Base-by-base conservation (phyloP, 768 basidiomycete species). In the Boletus rubroflammeus region DNA sequence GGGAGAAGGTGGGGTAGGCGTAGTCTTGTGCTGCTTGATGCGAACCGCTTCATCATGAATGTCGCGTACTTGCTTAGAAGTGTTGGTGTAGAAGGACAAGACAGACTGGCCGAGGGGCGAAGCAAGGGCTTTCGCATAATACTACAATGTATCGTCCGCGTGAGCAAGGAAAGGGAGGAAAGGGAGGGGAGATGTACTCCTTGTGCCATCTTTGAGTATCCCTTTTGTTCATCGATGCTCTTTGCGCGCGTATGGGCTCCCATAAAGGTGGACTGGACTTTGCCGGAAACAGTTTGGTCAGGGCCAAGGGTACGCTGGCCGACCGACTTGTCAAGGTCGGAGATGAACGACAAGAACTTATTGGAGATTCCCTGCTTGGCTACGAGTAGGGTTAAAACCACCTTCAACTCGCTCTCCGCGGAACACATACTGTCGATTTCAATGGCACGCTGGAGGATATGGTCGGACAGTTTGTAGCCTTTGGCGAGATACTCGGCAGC, bases 31-130 rank as follows among this genome's bases (percentile, higher is more conserved):
- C 51, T 76, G 79, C 26, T 85, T 83, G 63, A 98, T 91, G 29
- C 95, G 83, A 55, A 78, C 76, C 2, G 95, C 95, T 72, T 98
- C 95, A 65, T 94, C 91, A 66, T 97, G 94, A 45, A 98, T 94
- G 66, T 98, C 94, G 19, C 80, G 64, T 26, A 92, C 85, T 71
- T 95, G 90, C 75, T 97, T 98, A 19, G 85, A 78, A 8, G 93
- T 95, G 41, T 74, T 73, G 14, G 95, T 96, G 76, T 97, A 98
- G 76, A 97, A 98, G 1, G 73, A 63, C 28, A 75, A 72, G 54
- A 97, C 90, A 63, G 82, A 85, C 73, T 85, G 81, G 11, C 93
- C 94, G 23, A 86, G 70, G 1, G 88, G 81, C 36, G 90, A 91
- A n/a, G 78, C 48, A 21, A 96, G 73, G 13, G 90, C 91, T 63